These are phyloP conservation scores for Magnusiomyces magnusii DNA, from an alignment of 1,139 yeast genomes.

Conservation along the genomic window DNA sequence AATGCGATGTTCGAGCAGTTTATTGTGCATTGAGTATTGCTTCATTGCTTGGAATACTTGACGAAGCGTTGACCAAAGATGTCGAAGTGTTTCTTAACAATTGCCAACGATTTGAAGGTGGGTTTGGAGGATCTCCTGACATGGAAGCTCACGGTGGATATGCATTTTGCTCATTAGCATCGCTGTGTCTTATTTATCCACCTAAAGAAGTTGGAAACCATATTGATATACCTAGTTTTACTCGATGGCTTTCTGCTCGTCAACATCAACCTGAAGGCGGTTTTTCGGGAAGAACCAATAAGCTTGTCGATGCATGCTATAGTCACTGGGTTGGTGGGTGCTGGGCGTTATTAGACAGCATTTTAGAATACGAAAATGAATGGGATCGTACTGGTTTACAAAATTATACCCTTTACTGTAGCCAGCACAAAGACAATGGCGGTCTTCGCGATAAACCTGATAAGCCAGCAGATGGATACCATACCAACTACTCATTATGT, in stretches of 20 bases:
- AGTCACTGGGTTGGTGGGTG: slow-evolving; percentile 93
- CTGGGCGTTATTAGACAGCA: slow-evolving; percentile 53
- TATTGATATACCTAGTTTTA: slow-evolving; percentile 24
- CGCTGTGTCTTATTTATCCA: slow-evolving; percentile 46
- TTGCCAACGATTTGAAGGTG: slow-evolving; percentile 95
- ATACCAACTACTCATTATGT: slow-evolving; percentile 73
- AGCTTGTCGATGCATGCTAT: slow-evolving; percentile 94
- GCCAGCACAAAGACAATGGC: slow-evolving; percentile 55
- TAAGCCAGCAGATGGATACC: slow-evolving; percentile 73
- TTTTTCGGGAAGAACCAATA: slow-evolving; percentile 81
- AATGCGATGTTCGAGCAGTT: slow-evolving; percentile 74
- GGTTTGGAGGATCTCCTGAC: slow-evolving; percentile 71
- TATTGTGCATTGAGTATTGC: slow-evolving; percentile 83
- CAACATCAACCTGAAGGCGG: slow-evolving; percentile 78
- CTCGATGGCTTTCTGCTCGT: slow-evolving; percentile 60
- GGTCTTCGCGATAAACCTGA: slow-evolving; percentile 91
- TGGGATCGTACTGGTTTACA: slow-evolving; percentile 52
- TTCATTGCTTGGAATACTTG: slow-evolving; percentile 52
- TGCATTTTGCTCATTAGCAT: slow-evolving; percentile 82
- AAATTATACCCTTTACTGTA: slow-evolving; percentile 63
- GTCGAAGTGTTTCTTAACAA: slow-evolving; percentile 52
- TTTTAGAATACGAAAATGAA: slow-evolving; percentile 30
- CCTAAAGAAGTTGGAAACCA: slow-evolving; percentile 28
- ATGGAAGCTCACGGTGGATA: slow-evolving; percentile 98
- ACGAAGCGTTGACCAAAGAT: slow-evolving; percentile 51